Percentiles rank a stretch among this genome's conserved stretches.
Evolutionary conservation across 192 early-diverging fungal species (phyloP).

Genomic region (Entomortierella lignicola): DNA sequence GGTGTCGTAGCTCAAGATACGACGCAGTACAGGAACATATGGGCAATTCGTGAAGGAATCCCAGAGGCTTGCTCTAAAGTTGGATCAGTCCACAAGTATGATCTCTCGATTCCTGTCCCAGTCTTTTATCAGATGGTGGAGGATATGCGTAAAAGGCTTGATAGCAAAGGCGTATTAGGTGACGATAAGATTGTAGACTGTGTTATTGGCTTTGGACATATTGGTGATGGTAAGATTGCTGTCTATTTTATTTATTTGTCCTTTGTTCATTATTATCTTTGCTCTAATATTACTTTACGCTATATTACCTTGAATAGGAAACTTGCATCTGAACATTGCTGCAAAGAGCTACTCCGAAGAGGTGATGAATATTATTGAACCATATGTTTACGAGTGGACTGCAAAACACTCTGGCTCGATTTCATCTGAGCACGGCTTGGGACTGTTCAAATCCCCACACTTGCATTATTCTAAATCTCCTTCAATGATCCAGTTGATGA

Average conservation of each 20-base stretch:
- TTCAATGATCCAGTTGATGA: constrained; percentile 88
- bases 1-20: constrained; percentile 93
- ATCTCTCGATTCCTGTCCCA: constrained; percentile 93
- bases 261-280: background rate
- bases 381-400: constrained; percentile 91
- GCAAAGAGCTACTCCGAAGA: constrained; percentile 73
- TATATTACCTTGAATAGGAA: constrained; percentile 56
- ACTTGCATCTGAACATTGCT: constrained; percentile 93
- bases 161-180: constrained; percentile 69
- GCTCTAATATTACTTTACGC: too few species aligned
- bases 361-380: constrained; percentile 84
- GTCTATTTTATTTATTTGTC: constrained; percentile 9
- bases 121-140: constrained; percentile 87
- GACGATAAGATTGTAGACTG: constrained; percentile 68
- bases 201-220: constrained; percentile 96
- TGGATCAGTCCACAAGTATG: constrained; percentile 95
- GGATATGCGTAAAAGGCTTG: constrained; percentile 80
- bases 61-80: constrained; percentile 92
- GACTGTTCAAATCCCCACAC: constrained; percentile 82
- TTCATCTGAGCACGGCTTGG: constrained; percentile 86
- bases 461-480: constrained; percentile 87
- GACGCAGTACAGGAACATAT: constrained; percentile 83
- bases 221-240: constrained; percentile 84
- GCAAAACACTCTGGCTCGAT: constrained; percentile 44
- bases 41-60: constrained; percentile 95